Percentiles rank a stretch among this genome's conserved stretches.
Evolutionary conservation across 2,329 filamentous ascomycete species (phyloP).

Genomic region (Fusarium subglutinans): DNA sequence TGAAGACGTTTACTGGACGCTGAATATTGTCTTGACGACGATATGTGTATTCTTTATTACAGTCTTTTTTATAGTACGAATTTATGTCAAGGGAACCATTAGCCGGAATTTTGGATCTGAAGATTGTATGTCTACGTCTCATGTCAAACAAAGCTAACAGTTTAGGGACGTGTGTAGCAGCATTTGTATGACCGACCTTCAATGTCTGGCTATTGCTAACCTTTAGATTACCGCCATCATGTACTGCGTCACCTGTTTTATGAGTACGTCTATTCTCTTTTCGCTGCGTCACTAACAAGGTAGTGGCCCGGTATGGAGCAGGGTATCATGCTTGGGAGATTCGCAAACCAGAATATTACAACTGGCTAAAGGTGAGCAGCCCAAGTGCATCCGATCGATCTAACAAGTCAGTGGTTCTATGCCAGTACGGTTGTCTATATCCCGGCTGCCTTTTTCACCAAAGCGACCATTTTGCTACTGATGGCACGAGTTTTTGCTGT

Average conservation of each 20-base stretch:
- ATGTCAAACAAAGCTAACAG: not conserved
- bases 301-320: slow-evolving; percentile 32
- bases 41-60: slow-evolving; percentile 22
- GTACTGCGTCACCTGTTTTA: slow-evolving; percentile 19
- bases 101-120: slow-evolving; percentile 16
- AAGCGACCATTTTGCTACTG: slow-evolving; percentile 33
- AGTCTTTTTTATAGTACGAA: slow-evolving; percentile 18
- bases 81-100: slow-evolving; percentile 31
- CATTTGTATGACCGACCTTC: slow-evolving; percentile 19
- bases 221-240: slow-evolving; percentile 10
- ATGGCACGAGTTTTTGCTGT: slow-evolving; percentile 38
- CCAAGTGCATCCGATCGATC: rapidly evolving
- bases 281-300: not conserved
- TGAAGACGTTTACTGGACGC: slow-evolving; percentile 33
- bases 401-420: slow-evolving; percentile 35
- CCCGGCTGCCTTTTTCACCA: slow-evolving; percentile 37
- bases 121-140: slow-evolving; percentile 22
- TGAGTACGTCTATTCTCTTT: slow-evolving; percentile 15
- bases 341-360: slow-evolving; percentile 22
- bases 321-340: slow-evolving; percentile 39
- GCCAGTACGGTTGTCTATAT: slow-evolving; percentile 33
- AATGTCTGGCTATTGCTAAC: not conserved
- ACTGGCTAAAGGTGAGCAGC: slow-evolving; percentile 28
- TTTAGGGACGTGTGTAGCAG: slow-evolving; percentile 29
- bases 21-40: slow-evolving; percentile 21